Conservation (phyloP, 78 protist genomes). For the Dictyostelium purpureum region DNA sequence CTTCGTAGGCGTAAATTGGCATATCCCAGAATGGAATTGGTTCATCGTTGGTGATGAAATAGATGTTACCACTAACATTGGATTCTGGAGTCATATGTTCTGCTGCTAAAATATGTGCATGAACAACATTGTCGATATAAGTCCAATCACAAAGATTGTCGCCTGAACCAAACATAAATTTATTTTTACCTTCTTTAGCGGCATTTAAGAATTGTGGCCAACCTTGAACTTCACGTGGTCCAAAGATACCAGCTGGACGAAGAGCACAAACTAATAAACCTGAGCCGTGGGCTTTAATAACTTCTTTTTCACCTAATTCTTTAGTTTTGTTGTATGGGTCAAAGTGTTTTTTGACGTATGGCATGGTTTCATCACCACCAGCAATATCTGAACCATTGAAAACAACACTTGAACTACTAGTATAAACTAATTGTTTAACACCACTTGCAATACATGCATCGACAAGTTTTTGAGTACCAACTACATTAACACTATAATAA, state of each 20-base stretch:
- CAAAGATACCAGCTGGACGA: constrained; percentile 83
- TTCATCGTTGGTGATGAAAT: constrained; percentile 74
- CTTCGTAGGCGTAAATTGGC: constrained; percentile 57
- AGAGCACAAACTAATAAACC: constrained; percentile 55
- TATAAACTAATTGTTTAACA: constrained; percentile 66
- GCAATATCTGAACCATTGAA: constrained; percentile 68
- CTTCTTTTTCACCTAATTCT: constrained; percentile 67
- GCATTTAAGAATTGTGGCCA: constrained; percentile 77
- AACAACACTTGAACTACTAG: constrained; percentile 65
- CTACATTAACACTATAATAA: constrained; percentile 62
- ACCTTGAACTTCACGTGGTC: constrained; percentile 72
- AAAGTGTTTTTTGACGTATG: constrained; percentile 26
- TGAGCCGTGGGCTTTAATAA: constrained; percentile 1
- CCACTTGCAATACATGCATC: constrained; percentile 19
- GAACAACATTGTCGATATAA: constrained; percentile 81
- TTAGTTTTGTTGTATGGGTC: constrained; percentile 79
- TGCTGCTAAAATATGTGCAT: constrained; percentile 71
- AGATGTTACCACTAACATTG: constrained; percentile 31
- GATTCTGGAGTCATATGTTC: constrained; percentile 4
- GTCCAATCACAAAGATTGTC: constrained; percentile 67
- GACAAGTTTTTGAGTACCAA: constrained; percentile 73
- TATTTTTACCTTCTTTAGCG: constrained; percentile 68
- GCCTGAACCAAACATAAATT: constrained; percentile 73
- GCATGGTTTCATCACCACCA: constrained; percentile 78
- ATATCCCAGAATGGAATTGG: constrained; percentile 70